Evolutionary conservation across 805 yeast genomes (phyloP).

Genomic region (Kodamaea jinghongensis): DNA sequence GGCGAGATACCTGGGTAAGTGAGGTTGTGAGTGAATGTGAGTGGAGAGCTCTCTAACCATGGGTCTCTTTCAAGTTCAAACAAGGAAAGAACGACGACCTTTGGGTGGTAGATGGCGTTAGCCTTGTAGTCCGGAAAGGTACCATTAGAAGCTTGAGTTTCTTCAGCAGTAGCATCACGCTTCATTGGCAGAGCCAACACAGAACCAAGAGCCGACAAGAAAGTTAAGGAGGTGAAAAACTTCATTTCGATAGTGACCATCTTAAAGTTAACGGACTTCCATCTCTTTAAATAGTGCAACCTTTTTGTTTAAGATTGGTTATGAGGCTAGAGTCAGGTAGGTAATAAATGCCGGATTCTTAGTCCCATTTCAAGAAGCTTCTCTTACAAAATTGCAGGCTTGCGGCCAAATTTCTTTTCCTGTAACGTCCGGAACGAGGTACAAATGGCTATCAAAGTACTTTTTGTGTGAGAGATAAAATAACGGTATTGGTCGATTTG

Average conservation of each 20-base stretch:
- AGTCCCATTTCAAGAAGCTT: no score
- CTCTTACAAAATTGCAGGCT: no score
- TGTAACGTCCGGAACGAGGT: no score
- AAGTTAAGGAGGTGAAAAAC: slow-evolving; percentile 6
- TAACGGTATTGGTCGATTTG: no score
- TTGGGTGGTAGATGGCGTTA: slow-evolving; percentile 44
- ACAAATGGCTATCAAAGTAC: no score
- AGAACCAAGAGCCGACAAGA: slow-evolving; percentile 10
- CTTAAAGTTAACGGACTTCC: no score
- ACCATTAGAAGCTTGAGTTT: slow-evolving; percentile 14
- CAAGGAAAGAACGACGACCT: slow-evolving; percentile 55
- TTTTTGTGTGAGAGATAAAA: no score
- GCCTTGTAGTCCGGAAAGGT: slow-evolving; percentile 9
- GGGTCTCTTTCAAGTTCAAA: slow-evolving; percentile 51
- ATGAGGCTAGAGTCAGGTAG: no score
- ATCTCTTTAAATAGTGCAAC: no score
- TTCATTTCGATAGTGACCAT: slow-evolving; percentile 1
- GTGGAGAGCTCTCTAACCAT: slow-evolving; percentile 43
- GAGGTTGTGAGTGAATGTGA: slow-evolving; percentile 51
- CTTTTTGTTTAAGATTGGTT: no score
- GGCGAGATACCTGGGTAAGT: slow-evolving; percentile 68
- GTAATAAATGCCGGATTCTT: no score
- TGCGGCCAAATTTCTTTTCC: no score
- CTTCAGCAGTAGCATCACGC: not conserved
- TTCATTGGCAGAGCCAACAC: slow-evolving; percentile 17